Evolutionary conservation across 2,329 filamentous ascomycete genomes (phyloP).

Genomic region (Dryadomyces sulphureus): DNA sequence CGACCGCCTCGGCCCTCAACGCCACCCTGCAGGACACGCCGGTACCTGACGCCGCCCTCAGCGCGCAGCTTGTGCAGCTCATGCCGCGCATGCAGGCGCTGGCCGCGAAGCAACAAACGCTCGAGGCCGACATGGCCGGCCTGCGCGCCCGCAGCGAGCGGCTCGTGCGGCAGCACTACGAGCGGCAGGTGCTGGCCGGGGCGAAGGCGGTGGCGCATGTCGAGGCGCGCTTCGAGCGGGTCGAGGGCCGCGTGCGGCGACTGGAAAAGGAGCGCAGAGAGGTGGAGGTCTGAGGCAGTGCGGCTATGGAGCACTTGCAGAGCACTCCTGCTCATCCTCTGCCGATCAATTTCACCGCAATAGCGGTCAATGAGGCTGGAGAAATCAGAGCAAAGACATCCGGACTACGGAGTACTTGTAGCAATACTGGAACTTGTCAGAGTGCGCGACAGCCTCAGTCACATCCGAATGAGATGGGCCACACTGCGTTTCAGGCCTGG

Average conservation of each 20-base stretch:
- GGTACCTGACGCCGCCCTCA: slow-evolving; percentile 38
- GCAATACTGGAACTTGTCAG: too few species aligned
- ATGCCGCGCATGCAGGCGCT: slow-evolving; percentile 47
- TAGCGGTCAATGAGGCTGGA: too few species aligned
- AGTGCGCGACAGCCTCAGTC: too few species aligned
- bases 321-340: too few species aligned
- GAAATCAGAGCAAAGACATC: too few species aligned
- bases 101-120: slow-evolving; percentile 44
- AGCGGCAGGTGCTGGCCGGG: slow-evolving; percentile 51
- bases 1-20: slow-evolving; percentile 41
- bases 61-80: slow-evolving; percentile 40
- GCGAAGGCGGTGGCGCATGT: slow-evolving; percentile 57
- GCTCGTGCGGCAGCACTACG: slow-evolving; percentile 57
- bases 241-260: slow-evolving; percentile 51
- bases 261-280: slow-evolving; percentile 43
- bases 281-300: not conserved
- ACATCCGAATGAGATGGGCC: too few species aligned
- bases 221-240: slow-evolving; percentile 49
- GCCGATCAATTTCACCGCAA: too few species aligned
- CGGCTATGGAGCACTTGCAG: not conserved
- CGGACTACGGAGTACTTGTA: too few species aligned
- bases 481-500: too few species aligned
- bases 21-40: slow-evolving; percentile 38
- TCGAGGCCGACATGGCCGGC: slow-evolving; percentile 46
- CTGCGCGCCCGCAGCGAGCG: slow-evolving; percentile 48